Conservation (phyloP, 1,284 basidiomycete species). For the Hymenochaete sp. region DNA sequence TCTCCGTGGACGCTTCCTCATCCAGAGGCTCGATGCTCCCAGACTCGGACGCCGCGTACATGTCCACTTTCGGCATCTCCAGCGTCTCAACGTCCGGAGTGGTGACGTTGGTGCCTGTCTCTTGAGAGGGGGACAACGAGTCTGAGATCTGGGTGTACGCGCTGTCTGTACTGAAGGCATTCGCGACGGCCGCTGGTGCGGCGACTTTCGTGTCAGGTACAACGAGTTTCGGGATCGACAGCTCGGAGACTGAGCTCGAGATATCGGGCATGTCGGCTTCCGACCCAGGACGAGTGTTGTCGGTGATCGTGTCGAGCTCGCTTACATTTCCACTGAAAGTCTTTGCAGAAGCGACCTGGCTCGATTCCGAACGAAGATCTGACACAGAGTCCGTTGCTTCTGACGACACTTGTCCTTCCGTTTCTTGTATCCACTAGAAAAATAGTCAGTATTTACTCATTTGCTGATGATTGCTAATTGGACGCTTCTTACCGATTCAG, state of each 20-base stretch:
- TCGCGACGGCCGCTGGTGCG: constrained; percentile 3
- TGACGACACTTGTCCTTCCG: background rate
- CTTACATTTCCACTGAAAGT: constrained; percentile 4
- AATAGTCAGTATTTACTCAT: no score
- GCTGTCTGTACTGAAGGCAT: constrained; percentile 12
- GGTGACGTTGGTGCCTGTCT: constrained; percentile 10
- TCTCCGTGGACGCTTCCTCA: constrained; percentile 9
- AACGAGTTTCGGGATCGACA: constrained; percentile 13
- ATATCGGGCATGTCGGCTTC: constrained; percentile 9
- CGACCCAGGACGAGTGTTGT: constrained; percentile 2
- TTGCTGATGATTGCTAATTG: no score
- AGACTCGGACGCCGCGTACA: constrained; percentile 1
- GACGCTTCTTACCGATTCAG: background rate
- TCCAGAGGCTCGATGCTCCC: constrained; percentile 7
- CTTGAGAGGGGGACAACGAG: constrained; percentile 7
- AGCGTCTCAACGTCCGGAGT: constrained; percentile 12
- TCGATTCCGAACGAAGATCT: background rate
- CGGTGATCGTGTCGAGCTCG: constrained; percentile 7
- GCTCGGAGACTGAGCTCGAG: constrained; percentile 4
- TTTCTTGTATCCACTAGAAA: constrained; percentile 1
- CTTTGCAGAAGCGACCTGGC: background rate
- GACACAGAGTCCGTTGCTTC: background rate
- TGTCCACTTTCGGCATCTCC: constrained; percentile 10
- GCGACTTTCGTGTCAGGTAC: background rate
- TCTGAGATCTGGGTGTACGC: constrained; percentile 6